Evolutionary conservation across 1,284 basidiomycete genomes (phyloP), one percentile per base, ranked within the genome.

Genomic region (Cutaneotrichosporon sp.): DNA sequence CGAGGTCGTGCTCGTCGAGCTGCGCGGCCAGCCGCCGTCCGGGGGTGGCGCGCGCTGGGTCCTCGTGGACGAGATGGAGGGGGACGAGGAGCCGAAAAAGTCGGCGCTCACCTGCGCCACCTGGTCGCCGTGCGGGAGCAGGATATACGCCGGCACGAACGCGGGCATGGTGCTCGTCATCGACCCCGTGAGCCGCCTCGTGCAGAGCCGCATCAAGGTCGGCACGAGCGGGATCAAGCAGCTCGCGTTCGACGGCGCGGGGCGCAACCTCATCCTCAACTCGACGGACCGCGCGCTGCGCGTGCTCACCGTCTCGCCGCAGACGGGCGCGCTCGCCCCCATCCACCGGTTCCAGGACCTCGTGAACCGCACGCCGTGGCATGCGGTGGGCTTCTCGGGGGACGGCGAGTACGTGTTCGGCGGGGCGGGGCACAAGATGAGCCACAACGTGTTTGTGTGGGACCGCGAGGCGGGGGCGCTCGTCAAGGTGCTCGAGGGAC

Each of bases 401-500:
- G 92, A 97, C 69, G 92, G 92, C 11, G 95, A 99, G 75, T 98
- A 94, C 86, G 85, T 99, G 9, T 90, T 94, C 64, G 94, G 91
- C 69, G 93, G 94, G n/a, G 92, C 95, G 1, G 92, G 91, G 1
- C 92, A 97, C 76, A 89, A 92, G 56, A 90, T 91, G 1, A 85
- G 89, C 0, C 97, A 99, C 79, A 95, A 97, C 72, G 91, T 99
- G 43, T 98, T 97, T 75, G 89, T 99, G 33, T 99, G 95, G 95
- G 95, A 99, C 79, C 86, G 94, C 18, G 87, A 91, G 60, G 89
- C 91, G 54, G 95, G 95, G 0, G 89, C 89, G 52, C 87, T 99
- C 65, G 87, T 89, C 6, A 94, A 88, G 69, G 89, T 95, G 13
- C 81, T 99, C 33, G 95, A 98, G 71, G 97, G 97, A 1, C 95